A percentile compares a stretch with the other conserved stretches of the same genome.
Conservation (phyloP, 306 rosid genomes). For the Citrullus colocynthis region DNA sequence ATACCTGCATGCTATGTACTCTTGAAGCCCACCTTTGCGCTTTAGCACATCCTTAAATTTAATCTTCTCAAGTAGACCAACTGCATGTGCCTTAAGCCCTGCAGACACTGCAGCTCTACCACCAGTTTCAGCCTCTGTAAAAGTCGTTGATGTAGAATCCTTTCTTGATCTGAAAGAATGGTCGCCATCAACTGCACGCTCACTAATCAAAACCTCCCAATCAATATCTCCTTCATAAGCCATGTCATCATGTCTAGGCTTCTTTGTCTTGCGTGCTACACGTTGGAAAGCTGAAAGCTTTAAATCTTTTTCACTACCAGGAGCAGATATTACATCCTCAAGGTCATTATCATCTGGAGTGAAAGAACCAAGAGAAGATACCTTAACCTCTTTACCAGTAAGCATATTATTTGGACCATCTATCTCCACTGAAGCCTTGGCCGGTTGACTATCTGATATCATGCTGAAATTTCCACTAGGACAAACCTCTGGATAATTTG, state of each 20-base stretch:
- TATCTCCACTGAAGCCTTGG: constrained; percentile 8
- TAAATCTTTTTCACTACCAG: constrained; percentile 33
- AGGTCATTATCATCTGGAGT: constrained; percentile 47
- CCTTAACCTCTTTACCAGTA: constrained; percentile 17
- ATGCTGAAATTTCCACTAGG: neutral
- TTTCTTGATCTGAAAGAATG: constrained; percentile 34
- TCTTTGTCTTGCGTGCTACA: constrained; percentile 39
- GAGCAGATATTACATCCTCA: constrained; percentile 41
- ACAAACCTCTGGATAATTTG: neutral
- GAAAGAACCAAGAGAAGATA: constrained; percentile 31
- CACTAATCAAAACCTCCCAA: constrained; percentile 61
- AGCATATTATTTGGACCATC: constrained; percentile 11
- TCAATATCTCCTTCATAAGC: constrained; percentile 98
- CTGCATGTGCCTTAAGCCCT: constrained; percentile 81
- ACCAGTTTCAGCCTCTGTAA: constrained; percentile 55
- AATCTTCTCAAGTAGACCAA: constrained; percentile 78
- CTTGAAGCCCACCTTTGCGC: constrained; percentile 96
- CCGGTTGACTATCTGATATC: neutral
- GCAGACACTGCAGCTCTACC: constrained; percentile 81
- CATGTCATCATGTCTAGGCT: constrained; percentile 85
- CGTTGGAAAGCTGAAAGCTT: constrained; percentile 44
- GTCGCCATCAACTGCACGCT: constrained; percentile 28
- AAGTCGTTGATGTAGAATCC: constrained; percentile 43
- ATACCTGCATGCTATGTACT: constrained; percentile 79
- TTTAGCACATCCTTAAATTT: constrained; percentile 87